Evolutionary conservation across 1,284 basidiomycete genomes (phyloP).

Genomic region (Puccinia coronata): DNA sequence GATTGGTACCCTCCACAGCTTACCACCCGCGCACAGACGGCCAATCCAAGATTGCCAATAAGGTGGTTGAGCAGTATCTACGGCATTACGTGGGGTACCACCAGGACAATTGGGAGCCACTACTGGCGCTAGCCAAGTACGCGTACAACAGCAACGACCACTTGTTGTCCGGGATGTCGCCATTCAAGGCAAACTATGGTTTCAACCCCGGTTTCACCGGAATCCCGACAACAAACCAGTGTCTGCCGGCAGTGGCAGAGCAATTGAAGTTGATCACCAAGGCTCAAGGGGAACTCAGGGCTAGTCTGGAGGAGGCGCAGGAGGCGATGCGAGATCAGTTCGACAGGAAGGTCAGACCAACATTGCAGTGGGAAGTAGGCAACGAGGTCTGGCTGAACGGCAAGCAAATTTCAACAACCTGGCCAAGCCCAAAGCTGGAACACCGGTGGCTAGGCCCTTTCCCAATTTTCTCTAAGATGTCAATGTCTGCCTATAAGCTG

Average conservation of each 20-base stretch:
- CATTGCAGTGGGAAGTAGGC: background rate
- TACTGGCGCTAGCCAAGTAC: constrained; percentile 54
- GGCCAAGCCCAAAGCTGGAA: background rate
- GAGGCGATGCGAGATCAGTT: no score
- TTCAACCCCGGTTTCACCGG: background rate
- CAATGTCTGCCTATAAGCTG: no score
- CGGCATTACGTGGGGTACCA: constrained; percentile 50
- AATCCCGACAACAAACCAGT: background rate
- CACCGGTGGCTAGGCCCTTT: constrained; percentile 13
- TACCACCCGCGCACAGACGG: constrained; percentile 20
- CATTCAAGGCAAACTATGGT: constrained; percentile 50
- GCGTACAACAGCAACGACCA: constrained; percentile 58
- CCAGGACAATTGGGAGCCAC: constrained; percentile 55
- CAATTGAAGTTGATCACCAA: background rate
- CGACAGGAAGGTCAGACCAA: no score
- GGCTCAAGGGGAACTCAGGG: background rate
- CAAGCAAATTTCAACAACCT: no score
- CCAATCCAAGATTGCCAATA: constrained; percentile 9
- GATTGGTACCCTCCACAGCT: background rate
- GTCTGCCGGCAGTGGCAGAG: background rate
- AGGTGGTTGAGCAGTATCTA: constrained; percentile 49
- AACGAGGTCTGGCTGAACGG: constrained; percentile 22
- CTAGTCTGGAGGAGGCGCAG: no score
- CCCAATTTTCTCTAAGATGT: no score
- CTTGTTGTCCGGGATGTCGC: constrained; percentile 57